These are phyloP conservation scores for Metarhizium sp. DNA, from an alignment of 2,329 filamentous ascomycete genomes.

Conservation along the genomic window DNA sequence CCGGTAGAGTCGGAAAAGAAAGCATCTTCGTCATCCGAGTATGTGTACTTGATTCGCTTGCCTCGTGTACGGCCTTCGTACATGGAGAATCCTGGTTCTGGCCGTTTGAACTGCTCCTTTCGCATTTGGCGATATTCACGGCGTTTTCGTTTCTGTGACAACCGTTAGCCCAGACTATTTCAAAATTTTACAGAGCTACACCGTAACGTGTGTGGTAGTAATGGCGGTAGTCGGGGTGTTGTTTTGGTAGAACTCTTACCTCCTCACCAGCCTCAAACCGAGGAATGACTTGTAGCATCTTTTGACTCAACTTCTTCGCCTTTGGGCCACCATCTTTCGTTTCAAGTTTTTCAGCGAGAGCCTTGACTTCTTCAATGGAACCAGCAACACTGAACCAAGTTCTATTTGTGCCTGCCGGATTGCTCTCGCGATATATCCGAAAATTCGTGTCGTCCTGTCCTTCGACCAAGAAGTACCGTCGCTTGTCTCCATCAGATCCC, in stretches of 20 bases:
- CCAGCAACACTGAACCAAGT: conserved; percentile 94
- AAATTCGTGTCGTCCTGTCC: conserved; percentile 91
- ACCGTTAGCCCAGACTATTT: conserved; percentile 8
- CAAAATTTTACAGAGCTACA: neutral
- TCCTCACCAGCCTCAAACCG: conserved; percentile 91
- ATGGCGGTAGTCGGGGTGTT: neutral
- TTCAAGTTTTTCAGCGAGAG: conserved; percentile 66
- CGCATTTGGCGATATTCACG: conserved; percentile 83
- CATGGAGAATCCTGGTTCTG: conserved; percentile 81
- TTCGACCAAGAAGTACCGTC: conserved; percentile 89
- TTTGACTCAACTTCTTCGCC: conserved; percentile 67
- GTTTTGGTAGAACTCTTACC: conserved; percentile 37
- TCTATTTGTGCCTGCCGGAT: conserved; percentile 62
- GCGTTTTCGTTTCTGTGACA: conserved; percentile 72
- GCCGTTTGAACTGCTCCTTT: conserved; percentile 78
- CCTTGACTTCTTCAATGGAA: conserved; percentile 74
- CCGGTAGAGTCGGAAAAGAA: conserved; percentile 53
- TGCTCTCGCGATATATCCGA: conserved; percentile 87
- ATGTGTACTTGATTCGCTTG: conserved; percentile 95
- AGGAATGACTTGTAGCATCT: conserved; percentile 70
- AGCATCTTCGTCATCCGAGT: conserved; percentile 77
- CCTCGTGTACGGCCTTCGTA: conserved; percentile 95
- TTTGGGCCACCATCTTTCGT: conserved; percentile 71
- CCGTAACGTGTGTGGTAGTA: neutral
- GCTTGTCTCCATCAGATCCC: conserved; percentile 83